Percentiles rank a stretch among this genome's conserved stretches.
Conservation (phyloP, 768 basidiomycete species). For the Russula vinacea region DNA sequence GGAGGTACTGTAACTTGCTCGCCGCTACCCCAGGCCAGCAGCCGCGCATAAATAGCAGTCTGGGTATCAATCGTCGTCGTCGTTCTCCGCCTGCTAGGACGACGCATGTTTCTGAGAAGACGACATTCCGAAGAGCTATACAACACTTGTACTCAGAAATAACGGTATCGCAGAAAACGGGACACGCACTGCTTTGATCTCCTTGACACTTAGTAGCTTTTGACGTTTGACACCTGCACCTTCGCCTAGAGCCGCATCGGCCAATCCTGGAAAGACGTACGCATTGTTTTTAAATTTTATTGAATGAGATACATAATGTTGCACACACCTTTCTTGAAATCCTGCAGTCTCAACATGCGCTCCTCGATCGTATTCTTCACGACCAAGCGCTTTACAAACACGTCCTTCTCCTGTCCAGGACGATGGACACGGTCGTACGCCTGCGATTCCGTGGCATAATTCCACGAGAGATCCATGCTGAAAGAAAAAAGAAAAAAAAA, state of each 20-base stretch:
- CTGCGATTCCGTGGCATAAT: constrained; percentile 67
- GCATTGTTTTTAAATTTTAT: background rate
- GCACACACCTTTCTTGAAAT: constrained; percentile 55
- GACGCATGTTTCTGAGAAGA: background rate
- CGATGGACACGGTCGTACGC: constrained; percentile 62
- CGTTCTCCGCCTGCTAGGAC: background rate
- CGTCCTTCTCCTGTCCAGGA: constrained; percentile 66
- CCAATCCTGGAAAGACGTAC: constrained; percentile 44
- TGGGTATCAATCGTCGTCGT: background rate
- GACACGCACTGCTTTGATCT: constrained; percentile 56
- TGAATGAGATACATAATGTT: background rate
- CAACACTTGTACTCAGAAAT: background rate
- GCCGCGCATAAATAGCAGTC: background rate
- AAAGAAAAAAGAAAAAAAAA: background rate
- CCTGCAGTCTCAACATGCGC: constrained; percentile 67
- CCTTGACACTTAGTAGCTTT: constrained; percentile 64
- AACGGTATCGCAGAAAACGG: background rate
- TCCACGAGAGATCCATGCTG: constrained; percentile 74
- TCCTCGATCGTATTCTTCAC: constrained; percentile 73
- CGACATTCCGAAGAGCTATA: constrained; percentile 36
- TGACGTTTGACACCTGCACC: constrained; percentile 58
- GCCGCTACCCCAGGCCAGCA: background rate
- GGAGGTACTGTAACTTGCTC: background rate
- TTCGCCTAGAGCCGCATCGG: constrained; percentile 70
- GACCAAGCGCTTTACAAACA: constrained; percentile 64